A percentile compares a stretch with the other conserved stretches of the same genome.
Evolutionary conservation across 2,329 filamentous ascomycete genomes (phyloP).

Genomic region (Stemphylium beticola): DNA sequence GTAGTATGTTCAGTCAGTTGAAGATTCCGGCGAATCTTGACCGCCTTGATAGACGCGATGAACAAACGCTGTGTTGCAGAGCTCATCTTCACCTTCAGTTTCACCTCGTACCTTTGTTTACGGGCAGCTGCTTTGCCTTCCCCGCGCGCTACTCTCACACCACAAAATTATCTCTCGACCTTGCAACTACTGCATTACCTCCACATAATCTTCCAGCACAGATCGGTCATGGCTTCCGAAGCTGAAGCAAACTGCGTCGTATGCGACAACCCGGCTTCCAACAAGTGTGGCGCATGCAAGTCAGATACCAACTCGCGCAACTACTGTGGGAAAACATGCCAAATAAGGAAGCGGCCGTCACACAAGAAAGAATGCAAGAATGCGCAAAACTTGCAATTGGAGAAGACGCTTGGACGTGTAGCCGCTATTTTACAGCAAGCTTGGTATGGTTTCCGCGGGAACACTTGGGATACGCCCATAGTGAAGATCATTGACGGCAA

Average conservation of each 20-base stretch:
- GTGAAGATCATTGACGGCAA: not conserved
- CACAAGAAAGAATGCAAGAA: conserved; percentile 4
- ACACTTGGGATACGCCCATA: conserved; percentile 3
- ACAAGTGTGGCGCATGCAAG: conserved; percentile 5
- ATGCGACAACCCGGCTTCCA: not conserved
- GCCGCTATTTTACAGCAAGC: conserved; percentile 2
- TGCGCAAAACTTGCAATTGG: not conserved
- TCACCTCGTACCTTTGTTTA: not conserved
- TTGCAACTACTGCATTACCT: too few species aligned
- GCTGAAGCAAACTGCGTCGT: not conserved
- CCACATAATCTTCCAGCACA: too few species aligned
- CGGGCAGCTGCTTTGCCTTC: not conserved
- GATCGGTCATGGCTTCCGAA: not conserved
- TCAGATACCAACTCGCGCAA: not conserved
- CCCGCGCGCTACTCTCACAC: not conserved
- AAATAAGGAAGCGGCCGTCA: not conserved
- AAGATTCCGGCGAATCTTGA: too few species aligned
- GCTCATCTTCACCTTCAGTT: not conserved
- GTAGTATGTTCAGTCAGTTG: too few species aligned
- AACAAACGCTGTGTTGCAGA: too few species aligned
- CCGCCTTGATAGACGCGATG: too few species aligned
- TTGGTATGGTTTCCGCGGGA: conserved; percentile 12
- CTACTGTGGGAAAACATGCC: conserved; percentile 9
- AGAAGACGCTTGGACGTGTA: not conserved
- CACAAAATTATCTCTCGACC: too few species aligned